These are phyloP conservation scores for Calonectria pseudoreteaudii DNA, from an alignment of 2,329 filamentous ascomycete genomes.

Conservation along the genomic window DNA sequence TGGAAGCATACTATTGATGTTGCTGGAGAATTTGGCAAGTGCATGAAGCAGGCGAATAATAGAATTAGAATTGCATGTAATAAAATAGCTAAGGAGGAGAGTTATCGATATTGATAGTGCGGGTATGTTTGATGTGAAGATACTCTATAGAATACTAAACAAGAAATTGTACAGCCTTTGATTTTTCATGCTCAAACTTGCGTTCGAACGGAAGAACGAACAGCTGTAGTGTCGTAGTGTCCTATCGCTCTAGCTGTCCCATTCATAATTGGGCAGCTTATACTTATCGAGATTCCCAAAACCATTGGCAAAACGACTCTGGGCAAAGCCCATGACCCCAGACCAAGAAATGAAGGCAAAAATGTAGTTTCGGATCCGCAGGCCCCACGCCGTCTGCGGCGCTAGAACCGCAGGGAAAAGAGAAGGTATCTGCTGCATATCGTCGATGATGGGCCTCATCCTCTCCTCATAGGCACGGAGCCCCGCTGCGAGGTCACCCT, in stretches of 20 bases:
- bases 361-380: constrained; percentile 57
- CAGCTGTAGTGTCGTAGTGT: too few species aligned
- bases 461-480: constrained; percentile 54
- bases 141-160: neutral
- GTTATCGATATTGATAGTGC: too few species aligned
- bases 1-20: constrained; percentile 20
- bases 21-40: constrained; percentile 14
- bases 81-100: too few species aligned
- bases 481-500: constrained; percentile 44
- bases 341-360: constrained; percentile 55
- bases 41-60: too few species aligned
- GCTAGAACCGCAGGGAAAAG: constrained; percentile 51
- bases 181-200: neutral
- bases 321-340: constrained; percentile 44
- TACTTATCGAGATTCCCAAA: constrained; percentile 43
- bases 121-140: neutral
- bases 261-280: constrained; percentile 53
- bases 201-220: neutral
- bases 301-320: constrained; percentile 40
- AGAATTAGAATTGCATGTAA: too few species aligned
- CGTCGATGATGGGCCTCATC: constrained; percentile 55
- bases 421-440: constrained; percentile 47
- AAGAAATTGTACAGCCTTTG: neutral
- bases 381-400: constrained; percentile 58
- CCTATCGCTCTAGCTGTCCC: neutral